Percentiles rank a stretch among this genome's conserved stretches.
These are phyloP conservation scores for Pueraria montana DNA, from an alignment of 306 rosid species.

Conservation along the genomic window DNA sequence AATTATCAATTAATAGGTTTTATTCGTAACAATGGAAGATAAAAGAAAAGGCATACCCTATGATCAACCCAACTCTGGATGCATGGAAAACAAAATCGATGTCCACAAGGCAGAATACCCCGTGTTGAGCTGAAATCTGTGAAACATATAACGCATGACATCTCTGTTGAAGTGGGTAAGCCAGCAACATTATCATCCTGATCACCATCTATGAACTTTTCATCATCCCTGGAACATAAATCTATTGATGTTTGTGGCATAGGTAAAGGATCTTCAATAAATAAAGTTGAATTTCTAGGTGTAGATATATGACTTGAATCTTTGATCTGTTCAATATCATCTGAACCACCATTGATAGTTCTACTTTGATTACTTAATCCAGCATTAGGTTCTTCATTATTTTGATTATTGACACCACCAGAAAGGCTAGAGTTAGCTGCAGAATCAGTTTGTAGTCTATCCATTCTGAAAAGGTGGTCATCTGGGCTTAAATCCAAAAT, in stretches of 20 bases:
- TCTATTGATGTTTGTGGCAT: slow-evolving; percentile 52
- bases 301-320: slow-evolving; percentile 39
- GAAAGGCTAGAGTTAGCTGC: slow-evolving; percentile 54
- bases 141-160: slow-evolving; percentile 94
- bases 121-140: slow-evolving; percentile 76
- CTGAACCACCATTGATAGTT: slow-evolving; percentile 44
- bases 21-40: neutral
- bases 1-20: slow-evolving; percentile 25
- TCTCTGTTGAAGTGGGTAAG: slow-evolving; percentile 57
- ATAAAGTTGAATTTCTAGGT: slow-evolving; percentile 41
- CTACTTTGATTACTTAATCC: slow-evolving; percentile 48
- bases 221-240: slow-evolving; percentile 51
- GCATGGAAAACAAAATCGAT: slow-evolving; percentile 87
- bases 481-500: slow-evolving; percentile 55
- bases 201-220: slow-evolving; percentile 39
- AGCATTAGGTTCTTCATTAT: slow-evolving; percentile 49
- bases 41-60: slow-evolving; percentile 60
- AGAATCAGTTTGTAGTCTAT: slow-evolving; percentile 37
- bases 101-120: slow-evolving; percentile 91
- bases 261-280: slow-evolving; percentile 48
- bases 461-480: slow-evolving; percentile 42
- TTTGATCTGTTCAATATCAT: slow-evolving; percentile 52
- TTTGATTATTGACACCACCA: slow-evolving; percentile 47
- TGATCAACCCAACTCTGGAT: slow-evolving; percentile 81
- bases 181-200: slow-evolving; percentile 47